These are phyloP conservation scores for Coemansia erecta DNA, from an alignment of 192 early-diverging fungal genomes.

Conservation along the genomic window DNA sequence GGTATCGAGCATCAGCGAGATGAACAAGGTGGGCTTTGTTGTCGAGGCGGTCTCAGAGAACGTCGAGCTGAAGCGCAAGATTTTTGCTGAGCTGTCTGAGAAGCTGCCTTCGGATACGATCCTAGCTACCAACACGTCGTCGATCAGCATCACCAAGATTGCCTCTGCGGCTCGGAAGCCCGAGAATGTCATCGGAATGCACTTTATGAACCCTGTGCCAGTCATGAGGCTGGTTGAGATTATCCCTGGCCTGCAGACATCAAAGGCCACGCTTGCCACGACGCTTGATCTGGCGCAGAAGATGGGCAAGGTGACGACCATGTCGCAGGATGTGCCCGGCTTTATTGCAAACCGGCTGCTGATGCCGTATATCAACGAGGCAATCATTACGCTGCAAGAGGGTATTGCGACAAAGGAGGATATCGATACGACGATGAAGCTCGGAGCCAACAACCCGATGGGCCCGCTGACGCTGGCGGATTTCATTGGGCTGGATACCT, in stretches of 20 bases:
- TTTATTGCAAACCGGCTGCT: slow-evolving; percentile 96
- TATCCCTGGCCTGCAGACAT: slow-evolving; percentile 91
- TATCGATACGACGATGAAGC: slow-evolving; percentile 98
- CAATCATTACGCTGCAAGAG: slow-evolving; percentile 80
- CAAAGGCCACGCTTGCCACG: slow-evolving; percentile 60
- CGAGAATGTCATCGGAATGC: slow-evolving; percentile 89
- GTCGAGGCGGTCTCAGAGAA: slow-evolving; percentile 94
- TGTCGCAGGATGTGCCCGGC: slow-evolving; percentile 86
- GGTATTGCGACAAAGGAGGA: slow-evolving; percentile 87
- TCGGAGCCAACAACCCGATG: slow-evolving; percentile 97
- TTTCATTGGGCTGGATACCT: slow-evolving; percentile 98
- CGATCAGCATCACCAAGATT: slow-evolving; percentile 96
- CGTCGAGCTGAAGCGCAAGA: slow-evolving; percentile 71
- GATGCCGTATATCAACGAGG: slow-evolving; percentile 99
- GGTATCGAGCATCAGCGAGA: slow-evolving; percentile 58
- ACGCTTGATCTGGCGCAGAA: slow-evolving; percentile 74
- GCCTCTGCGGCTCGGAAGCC: slow-evolving; percentile 75
- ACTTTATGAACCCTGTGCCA: slow-evolving; percentile 98
- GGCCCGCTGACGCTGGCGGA: slow-evolving; percentile 95
- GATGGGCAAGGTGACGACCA: slow-evolving; percentile 95
- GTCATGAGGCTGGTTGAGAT: slow-evolving; percentile 97
- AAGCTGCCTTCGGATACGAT: slow-evolving; percentile 69
- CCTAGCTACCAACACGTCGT: slow-evolving; percentile 95
- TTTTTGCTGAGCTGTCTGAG: slow-evolving; percentile 77
- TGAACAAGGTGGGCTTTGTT: slow-evolving; percentile 76